Evolutionary conservation across 2,329 filamentous ascomycete species (phyloP).

Genomic region (Cladophialophora chaetospira): DNA sequence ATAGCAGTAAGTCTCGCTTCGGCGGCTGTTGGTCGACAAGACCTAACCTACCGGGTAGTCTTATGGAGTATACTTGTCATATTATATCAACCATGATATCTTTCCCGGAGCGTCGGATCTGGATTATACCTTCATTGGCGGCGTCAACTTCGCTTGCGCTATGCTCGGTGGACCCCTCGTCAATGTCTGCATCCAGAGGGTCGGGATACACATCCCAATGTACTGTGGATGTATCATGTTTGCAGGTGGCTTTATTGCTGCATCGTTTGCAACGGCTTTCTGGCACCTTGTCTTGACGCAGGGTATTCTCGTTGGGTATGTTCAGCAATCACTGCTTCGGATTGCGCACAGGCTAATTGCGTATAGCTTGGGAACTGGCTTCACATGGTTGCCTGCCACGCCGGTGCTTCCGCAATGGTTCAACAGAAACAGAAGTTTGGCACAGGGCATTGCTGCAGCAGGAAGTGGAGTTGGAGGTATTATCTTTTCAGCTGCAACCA

Average conservation of each 20-base stretch:
- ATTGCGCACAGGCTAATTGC: neutral
- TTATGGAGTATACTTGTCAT: conserved; percentile 48
- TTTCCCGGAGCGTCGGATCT: conserved; percentile 34
- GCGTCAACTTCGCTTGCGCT: conserved; percentile 34
- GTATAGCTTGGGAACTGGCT: conserved; percentile 32
- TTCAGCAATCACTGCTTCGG: neutral
- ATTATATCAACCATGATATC: conserved; percentile 42
- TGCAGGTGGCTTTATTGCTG: conserved; percentile 33
- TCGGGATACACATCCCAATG: conserved; percentile 33
- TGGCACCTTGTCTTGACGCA: conserved; percentile 36
- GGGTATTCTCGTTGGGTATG: conserved; percentile 35
- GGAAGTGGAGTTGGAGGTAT: conserved; percentile 37
- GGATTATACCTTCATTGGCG: conserved; percentile 40
- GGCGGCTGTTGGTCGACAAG: neutral
- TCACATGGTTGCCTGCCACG: conserved; percentile 33
- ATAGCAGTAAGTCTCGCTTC: conserved; percentile 25
- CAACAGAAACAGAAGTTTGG: conserved; percentile 36
- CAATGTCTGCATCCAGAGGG: conserved; percentile 32
- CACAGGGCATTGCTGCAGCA: conserved; percentile 37
- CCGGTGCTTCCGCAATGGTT: conserved; percentile 39
- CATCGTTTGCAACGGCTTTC: conserved; percentile 34
- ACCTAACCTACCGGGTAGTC: conserved; percentile 23
- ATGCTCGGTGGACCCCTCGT: conserved; percentile 36
- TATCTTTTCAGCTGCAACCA: conserved; percentile 35
- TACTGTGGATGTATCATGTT: conserved; percentile 31